Evolutionary conservation across 371 early-diverging fungal genomes (phyloP), one percentile per base, ranked within the genome.

Genomic region (Rhizopus stolonifer): DNA sequence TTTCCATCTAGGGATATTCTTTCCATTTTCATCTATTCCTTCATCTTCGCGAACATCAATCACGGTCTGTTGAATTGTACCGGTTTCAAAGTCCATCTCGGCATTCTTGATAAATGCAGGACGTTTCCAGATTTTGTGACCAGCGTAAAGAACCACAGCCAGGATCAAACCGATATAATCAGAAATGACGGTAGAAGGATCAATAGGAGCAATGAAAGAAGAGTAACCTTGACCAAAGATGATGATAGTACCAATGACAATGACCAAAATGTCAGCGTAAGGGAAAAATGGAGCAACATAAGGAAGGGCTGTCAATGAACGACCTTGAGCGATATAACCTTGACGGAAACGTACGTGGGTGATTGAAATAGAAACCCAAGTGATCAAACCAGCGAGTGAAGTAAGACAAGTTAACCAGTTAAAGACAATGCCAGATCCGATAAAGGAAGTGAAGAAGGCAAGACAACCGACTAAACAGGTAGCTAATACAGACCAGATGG

Each of bases 291-390:
- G 77, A 5, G 92, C 82, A 23, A 57, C 64, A 58, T 89, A 92
- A 0, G 91, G 91, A 24, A 92, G 67, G 4, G 80, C 79, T 11
- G 54, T 54, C 17, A 90, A 49, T 5, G 69, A 61, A 25, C 80
- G 79, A 7, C 87, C 87, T 48, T 93, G 93, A 15, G 82, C 80
- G 14, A 75, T 52, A 42, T 75, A 82, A 7, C 92, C 92, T 17
- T 74, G 76, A 32, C 92, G 88, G 81, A 92, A 92, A 7, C 92
- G 87, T 56, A 83, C 65, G 56, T 92, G 92, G 9, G 84, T 84
- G 23, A 85, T 50, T 1, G 82, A 74, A 54, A 92, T 92, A 36
- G 85, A 81, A 25, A 88, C 54, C 93, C 93, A 94, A 29, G 88
- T 83, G 36, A 88, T 73, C 38, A 92, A 81, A 18, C 90, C 89